Evolutionary conservation across 768 basidiomycete species (phyloP), one percentile per base, ranked within the genome.

Genomic region (Kwoniella shandongensis): DNA sequence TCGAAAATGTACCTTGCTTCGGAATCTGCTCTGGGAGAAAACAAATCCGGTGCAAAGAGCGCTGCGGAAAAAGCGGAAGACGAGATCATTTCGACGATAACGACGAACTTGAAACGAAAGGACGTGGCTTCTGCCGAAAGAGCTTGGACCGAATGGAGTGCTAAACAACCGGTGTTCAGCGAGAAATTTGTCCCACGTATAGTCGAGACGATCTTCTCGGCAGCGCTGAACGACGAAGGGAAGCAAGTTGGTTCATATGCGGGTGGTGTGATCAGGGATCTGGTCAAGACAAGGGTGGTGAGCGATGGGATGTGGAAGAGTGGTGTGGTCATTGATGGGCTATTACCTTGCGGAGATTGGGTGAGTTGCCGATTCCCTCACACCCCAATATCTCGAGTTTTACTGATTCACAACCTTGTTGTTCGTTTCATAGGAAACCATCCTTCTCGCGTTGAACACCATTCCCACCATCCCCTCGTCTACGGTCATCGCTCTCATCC

Each of bases 281-380:
- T 75, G 51, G 23, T 75, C n/a, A 26, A 44, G 15, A 36, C 54
- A 18, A 49, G 53, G 4, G 30, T 60, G 49, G 57, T 72, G 6
- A 61, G 59, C 23, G 71, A 75, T 35, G 57, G 46, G 25, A 65
- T 72, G 67, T 69, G 59, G 59, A 38, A 44, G 15, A 54, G 52
- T 2, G 69, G 71, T 15, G 50, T 75, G 23, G 57, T 75, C 6
- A 44, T n/a, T 1, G 52, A 51, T 27, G 73, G 59, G 6, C 50
- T 75, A 13, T 49, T 73, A 13, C 58, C 61, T 17, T 50, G 61
- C 3, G 61, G 65, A 2, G 73, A 75, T 48, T 75, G 71, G 71
- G 70, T 73, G 50, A 62, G 73, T 62, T 22, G 2, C 4, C 29
- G n/a, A n/a, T n/a, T n/a, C n/a, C n/a, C n/a, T n/a, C n/a, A n/a